Evolutionary conservation across 1,284 basidiomycete genomes (phyloP).

Genomic region (Omphalotus olearius): DNA sequence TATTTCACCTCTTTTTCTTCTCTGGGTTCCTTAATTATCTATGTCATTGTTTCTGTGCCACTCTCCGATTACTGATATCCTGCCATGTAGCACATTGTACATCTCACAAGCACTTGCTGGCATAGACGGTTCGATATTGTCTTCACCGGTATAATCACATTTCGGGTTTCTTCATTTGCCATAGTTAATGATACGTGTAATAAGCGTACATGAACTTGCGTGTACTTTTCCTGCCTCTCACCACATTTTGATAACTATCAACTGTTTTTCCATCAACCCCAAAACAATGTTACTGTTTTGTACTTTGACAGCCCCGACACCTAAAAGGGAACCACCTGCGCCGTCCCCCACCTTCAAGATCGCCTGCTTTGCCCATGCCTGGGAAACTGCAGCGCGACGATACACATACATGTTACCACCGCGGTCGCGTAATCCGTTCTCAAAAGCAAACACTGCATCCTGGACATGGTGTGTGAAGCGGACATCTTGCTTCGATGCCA

Average conservation of each 20-base stretch:
- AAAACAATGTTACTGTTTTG: conserved; percentile 43
- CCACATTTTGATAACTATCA: conserved; percentile 54
- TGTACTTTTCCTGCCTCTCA: neutral
- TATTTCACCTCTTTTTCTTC: conserved; percentile 1
- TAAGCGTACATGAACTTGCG: too few relatives aligned
- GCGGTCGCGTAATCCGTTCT: conserved; percentile 59
- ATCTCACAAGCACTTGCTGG: conserved; percentile 20
- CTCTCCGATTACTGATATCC: conserved; percentile 20
- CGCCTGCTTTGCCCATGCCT: conserved; percentile 70
- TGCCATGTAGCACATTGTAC: conserved; percentile 24
- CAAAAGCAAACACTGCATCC: conserved; percentile 71
- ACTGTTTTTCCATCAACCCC: conserved; percentile 75
- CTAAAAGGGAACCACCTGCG: conserved; percentile 71
- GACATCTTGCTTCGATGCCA: conserved; percentile 90
- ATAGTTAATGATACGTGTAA: too few relatives aligned
- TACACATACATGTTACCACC: conserved; percentile 86
- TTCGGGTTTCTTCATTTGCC: neutral
- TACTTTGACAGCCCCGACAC: conserved; percentile 54
- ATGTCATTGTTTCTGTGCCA: conserved; percentile 12
- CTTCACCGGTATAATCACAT: conserved; percentile 15
- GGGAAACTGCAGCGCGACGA: conserved; percentile 44
- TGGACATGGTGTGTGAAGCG: conserved; percentile 76
- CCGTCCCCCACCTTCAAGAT: conserved; percentile 73
- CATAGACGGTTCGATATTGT: conserved; percentile 19
- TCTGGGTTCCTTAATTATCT: conserved; percentile 2